Evolutionary conservation across 2,329 filamentous ascomycete genomes (phyloP), one percentile per base, ranked within the genome.

Genomic region (Myotisia sp.): DNA sequence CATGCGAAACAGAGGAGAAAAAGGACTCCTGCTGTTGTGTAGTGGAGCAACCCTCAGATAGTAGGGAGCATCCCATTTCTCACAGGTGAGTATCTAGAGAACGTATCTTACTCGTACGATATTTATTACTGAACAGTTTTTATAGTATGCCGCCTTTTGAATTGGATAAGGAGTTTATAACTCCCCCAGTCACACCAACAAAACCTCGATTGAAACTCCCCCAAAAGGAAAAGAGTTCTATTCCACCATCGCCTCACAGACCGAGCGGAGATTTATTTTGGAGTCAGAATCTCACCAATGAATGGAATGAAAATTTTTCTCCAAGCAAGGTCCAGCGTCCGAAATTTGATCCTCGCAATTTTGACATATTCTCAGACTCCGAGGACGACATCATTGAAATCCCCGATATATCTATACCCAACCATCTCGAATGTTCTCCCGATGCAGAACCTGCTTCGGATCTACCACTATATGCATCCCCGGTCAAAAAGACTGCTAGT

Each of bases 291-390:
- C 47, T 58, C 14, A 61, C 67, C 37, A 68, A 68, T 42, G 56
- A 63, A 20, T 71, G 68, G 68, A 63, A 67, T 37, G 67, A 71
- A 28, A 56, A 63, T 23, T 61, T 68, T 46, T 70, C 67, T 0
- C 68, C 68, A 1, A 59, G 54, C 23, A 71, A 70, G 44, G 34
- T 46, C 16, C 44, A 44, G 19, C 35, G 38, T 1, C 33, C 44
- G 4, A 39, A 42, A 5, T 32, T 36, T 18, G 17, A 28, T 7
- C 14, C 31, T 9, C 33, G 37, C 29, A 41, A 34, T 8, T 51
- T 47, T 35, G 39, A 34, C 44, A 55, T 42, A 45, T 60, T 42
- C 61, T 44, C 55, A 31, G 51, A 67, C 45, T 13, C 55, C 42
- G 44, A 58, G 37, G 37, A 58, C 47, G 48, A 47, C 23, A 42